Evolutionary conservation across 2,329 filamentous ascomycete species (phyloP), one percentile per base, ranked within the genome.

Genomic region (Colletotrichum sp.): DNA sequence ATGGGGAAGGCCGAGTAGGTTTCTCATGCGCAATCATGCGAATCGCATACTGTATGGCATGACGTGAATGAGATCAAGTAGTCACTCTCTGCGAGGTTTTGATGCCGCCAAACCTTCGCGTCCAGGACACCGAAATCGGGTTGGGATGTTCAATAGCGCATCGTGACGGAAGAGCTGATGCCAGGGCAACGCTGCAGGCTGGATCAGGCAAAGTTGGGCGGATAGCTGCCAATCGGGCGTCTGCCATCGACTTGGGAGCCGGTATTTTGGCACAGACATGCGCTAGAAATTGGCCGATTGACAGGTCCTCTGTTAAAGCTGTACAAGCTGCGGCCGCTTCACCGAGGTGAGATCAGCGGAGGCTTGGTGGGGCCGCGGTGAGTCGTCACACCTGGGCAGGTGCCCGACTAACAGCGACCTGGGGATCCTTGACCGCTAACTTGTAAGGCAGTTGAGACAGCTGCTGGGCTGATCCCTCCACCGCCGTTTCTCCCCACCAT

Each of bases 401-500:
- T 28, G 13, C 16, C n/a, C 18, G 18, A 34, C 61, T 58, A 71
- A 67, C 64, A 65, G 48, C 55, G 18, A 16, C 21, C 28, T 24
- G 34, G 65, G 61, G 55, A 30, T 18, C 21, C 70, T 66, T 36
- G 56, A 21, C 21, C 28, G 55, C 66, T 52, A 38, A 26, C 68
- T 69, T 52, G 10, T 6, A 52, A 24, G 43, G 21, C 56, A 8
- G 26, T 28, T n/a, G 26, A 13, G 56, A 9, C 26, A 60, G 73
- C 66, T 65, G 43, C 73, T 73, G 56, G 73, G 70, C 64, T 75
- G 26, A 73, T 64, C 70, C 73, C 65, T 75, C 73, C 73, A 75
- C 70, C 73, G 73, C 73, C 16, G 70, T 73, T 75, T 69, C 64
- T 38, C 64, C 73, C 73, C 73, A 68, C 69, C 68, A 75, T 68